These are phyloP conservation scores for Vanderwaltozyma tropicalis DNA, from an alignment of 805 yeast genomes.

Conservation along the genomic window DNA sequence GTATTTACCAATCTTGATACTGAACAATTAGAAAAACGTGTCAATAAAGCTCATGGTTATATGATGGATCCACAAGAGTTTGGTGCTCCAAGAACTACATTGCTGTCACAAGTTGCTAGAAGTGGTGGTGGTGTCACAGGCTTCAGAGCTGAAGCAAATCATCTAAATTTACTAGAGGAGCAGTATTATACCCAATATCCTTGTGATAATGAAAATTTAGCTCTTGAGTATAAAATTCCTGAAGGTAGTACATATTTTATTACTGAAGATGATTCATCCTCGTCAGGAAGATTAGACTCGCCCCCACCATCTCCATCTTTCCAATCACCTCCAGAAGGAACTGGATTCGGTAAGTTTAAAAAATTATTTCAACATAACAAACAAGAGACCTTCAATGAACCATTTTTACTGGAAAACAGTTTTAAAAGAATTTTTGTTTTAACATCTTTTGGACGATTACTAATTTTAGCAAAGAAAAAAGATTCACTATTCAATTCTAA, in stretches of 20 bases:
- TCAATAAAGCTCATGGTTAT: conserved; percentile 39
- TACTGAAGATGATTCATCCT: background rate
- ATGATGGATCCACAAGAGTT: conserved; percentile 37
- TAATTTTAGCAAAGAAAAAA: conserved; percentile 38
- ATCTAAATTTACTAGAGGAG: conserved; percentile 18
- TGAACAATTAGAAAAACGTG: conserved; percentile 40
- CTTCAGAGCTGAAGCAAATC: conserved; percentile 26
- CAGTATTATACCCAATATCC: conserved; percentile 21
- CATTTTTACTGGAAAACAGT: conserved; percentile 25
- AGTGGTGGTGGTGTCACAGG: conserved; percentile 36
- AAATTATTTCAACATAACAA: conserved; percentile 23
- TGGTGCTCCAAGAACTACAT: conserved; percentile 26
- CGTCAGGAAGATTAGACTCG: too few species aligned
- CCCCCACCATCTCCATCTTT: conserved; percentile 1
- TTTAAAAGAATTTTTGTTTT: conserved; percentile 43
- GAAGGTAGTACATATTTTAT: conserved; percentile 3
- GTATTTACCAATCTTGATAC: conserved; percentile 36
- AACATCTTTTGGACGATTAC: conserved; percentile 53
- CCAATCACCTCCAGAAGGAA: conserved; percentile 3
- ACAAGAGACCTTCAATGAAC: conserved; percentile 11
- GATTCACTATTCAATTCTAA: conserved; percentile 25
- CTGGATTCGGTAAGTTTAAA: conserved; percentile 19
- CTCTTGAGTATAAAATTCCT: conserved; percentile 13
- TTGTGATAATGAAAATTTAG: conserved; percentile 12
- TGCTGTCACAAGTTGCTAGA: conserved; percentile 36